Percentiles rank a stretch among this genome's conserved stretches.
phyloP scores from a whole-genome alignment of 2,329 filamentous ascomycete species.

The Monosporascus ibericus region DNA sequence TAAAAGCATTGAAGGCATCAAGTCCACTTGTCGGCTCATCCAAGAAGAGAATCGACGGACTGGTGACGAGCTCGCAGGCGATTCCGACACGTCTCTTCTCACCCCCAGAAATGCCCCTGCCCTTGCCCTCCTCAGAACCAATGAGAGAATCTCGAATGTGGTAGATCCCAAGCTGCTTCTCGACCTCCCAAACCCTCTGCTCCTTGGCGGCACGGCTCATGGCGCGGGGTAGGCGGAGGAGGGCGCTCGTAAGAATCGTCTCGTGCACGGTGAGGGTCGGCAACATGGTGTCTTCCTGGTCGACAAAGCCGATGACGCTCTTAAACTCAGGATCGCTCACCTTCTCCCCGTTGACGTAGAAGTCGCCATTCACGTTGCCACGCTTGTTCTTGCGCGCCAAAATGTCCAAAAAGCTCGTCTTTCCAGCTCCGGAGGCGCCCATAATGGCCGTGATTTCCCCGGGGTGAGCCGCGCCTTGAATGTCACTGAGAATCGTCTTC shows the following conservation, averaged over 20 bases:
- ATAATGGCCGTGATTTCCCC: constrained; percentile 98
- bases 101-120: constrained; percentile 91
- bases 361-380: constrained; percentile 69
- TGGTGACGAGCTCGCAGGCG: constrained; percentile 94
- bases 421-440: constrained; percentile 95
- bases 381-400: constrained; percentile 95
- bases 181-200: constrained; percentile 84
- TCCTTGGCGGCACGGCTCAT: constrained; percentile 89
- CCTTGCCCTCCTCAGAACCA: constrained; percentile 89
- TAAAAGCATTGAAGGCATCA: constrained; percentile 96
- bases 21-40: constrained; percentile 96
- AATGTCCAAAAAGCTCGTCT: constrained; percentile 95
- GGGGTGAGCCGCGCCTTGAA: constrained; percentile 82
- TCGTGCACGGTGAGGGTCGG: constrained; percentile 95
- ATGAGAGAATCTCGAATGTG: constrained; percentile 93
- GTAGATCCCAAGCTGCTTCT: constrained; percentile 90
- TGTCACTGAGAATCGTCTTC: constrained; percentile 73
- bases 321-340: constrained; percentile 80
- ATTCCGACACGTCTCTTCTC: constrained; percentile 96
- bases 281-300: constrained; percentile 96
- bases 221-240: constrained; percentile 83
- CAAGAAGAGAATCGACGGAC: constrained; percentile 92
- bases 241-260: constrained; percentile 89
- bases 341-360: constrained; percentile 91
- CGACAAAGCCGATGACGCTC: constrained; percentile 91